Conservation (phyloP, 345 rosid species). For the Syzygium jambos region DNA sequence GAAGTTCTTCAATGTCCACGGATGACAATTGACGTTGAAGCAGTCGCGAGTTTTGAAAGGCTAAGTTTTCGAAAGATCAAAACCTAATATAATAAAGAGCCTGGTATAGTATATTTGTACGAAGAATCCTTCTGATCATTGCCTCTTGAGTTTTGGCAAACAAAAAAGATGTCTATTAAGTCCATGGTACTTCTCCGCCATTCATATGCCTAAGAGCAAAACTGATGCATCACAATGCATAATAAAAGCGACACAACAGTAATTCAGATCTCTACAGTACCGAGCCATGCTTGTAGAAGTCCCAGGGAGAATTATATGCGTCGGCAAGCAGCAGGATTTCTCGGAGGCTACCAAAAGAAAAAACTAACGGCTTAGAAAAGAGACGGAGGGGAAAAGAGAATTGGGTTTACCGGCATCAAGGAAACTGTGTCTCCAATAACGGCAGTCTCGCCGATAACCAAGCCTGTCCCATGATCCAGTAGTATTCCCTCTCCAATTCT, state of each 20-base stretch:
- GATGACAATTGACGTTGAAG: neutral
- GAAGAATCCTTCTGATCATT: neutral
- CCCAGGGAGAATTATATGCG: neutral
- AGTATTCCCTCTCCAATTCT: conserved; percentile 80
- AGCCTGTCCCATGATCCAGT: conserved; percentile 88
- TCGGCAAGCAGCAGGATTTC: neutral
- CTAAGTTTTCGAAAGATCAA: neutral
- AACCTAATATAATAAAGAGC: neutral
- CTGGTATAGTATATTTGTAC: neutral
- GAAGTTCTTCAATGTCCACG: neutral
- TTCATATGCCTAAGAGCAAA: neutral
- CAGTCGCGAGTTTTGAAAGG: neutral
- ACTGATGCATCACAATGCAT: neutral
- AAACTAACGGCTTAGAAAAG: neutral
- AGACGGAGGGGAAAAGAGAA: neutral
- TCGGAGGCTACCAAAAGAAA: neutral
- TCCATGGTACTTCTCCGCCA: neutral
- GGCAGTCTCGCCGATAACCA: conserved; percentile 94
- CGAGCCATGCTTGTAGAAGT: neutral
- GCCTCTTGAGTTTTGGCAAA: neutral
- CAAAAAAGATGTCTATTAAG: neutral
- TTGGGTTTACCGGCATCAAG: conserved; percentile 59
- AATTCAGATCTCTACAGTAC: neutral
- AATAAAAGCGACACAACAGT: neutral
- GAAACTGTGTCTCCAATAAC: conserved; percentile 72